Conservation (phyloP, 2,329 filamentous ascomycete species). For the Rhexocercosporidium sp. region DNA sequence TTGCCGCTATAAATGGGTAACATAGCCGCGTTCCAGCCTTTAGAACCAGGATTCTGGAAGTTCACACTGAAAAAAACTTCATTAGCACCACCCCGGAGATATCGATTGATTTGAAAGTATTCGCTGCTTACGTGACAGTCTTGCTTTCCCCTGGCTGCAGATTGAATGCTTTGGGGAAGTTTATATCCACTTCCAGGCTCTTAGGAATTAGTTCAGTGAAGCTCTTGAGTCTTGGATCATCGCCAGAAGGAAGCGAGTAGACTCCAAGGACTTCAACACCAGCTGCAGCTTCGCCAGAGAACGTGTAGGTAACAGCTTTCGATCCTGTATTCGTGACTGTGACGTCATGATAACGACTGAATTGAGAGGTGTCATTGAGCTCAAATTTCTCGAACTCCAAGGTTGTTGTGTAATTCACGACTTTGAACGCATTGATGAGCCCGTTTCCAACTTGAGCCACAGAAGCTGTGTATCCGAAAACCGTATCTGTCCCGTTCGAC, state of each 20-base stretch:
- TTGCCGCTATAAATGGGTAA: slow-evolving; percentile 56
- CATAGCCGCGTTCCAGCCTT: slow-evolving; percentile 38
- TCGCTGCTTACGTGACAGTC: slow-evolving; percentile 1
- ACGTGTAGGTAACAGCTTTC: background rate
- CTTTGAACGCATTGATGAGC: slow-evolving; percentile 2
- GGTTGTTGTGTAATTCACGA: slow-evolving; percentile 7
- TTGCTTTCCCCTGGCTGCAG: slow-evolving; percentile 4
- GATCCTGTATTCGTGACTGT: slow-evolving; percentile 1
- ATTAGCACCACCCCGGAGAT: background rate
- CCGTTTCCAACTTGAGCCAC: slow-evolving; percentile 8
- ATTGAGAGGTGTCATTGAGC: slow-evolving; percentile 1
- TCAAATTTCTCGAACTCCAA: slow-evolving; percentile 11
- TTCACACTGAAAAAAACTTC: background rate
- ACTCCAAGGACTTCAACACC: slow-evolving; percentile 9
- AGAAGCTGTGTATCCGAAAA: slow-evolving; percentile 2
- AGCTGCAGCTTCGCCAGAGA: background rate
- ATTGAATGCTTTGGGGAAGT: background rate
- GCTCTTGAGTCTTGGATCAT: slow-evolving; percentile 3
- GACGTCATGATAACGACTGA: slow-evolving; percentile 3
- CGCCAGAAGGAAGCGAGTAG: background rate
- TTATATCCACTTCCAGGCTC: background rate
- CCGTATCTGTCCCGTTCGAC: slow-evolving; percentile 1
- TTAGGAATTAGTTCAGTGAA: slow-evolving; percentile 6
- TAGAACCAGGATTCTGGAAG: slow-evolving; percentile 8
- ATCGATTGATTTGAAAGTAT: background rate